Percentiles rank a stretch among this genome's conserved stretches.
These are phyloP conservation scores for Aspergillus indologenus DNA, from an alignment of 495 filamentous ascomycete genomes.

Conservation along the genomic window DNA sequence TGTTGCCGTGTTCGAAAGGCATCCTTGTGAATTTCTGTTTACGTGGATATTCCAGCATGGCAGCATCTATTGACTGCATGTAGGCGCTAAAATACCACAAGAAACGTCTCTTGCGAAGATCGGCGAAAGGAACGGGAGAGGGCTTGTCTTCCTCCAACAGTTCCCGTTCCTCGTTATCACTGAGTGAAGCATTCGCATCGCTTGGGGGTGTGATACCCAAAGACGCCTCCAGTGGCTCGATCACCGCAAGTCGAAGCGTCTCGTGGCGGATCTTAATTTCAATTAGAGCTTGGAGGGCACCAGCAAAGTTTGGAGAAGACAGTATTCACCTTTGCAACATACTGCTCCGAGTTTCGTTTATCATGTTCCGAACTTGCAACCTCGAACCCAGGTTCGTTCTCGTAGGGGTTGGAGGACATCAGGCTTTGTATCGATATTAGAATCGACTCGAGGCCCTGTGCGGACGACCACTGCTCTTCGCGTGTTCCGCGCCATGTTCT, in stretches of 20 bases:
- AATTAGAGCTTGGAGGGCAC: not conserved
- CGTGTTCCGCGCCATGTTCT: constrained; percentile 91
- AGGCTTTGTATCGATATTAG: constrained; percentile 94
- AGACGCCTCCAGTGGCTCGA: constrained; percentile 78
- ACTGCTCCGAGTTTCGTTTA: constrained; percentile 72
- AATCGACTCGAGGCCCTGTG: constrained; percentile 92
- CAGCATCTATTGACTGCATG: constrained; percentile 59
- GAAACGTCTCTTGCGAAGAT: constrained; percentile 87
- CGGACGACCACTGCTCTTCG: constrained; percentile 93
- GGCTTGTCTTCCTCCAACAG: constrained; percentile 9
- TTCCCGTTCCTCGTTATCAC: constrained; percentile 46
- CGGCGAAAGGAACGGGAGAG: constrained; percentile 71
- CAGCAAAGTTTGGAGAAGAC: not conserved
- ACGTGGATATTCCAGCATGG: constrained; percentile 48
- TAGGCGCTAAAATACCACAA: constrained; percentile 96
- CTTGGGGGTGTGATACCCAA: constrained; percentile 61
- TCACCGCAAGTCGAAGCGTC: constrained; percentile 79
- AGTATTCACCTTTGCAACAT: constrained; percentile 71
- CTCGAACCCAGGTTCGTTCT: constrained; percentile 94
- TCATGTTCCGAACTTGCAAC: constrained; percentile 63
- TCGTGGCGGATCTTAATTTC: constrained; percentile 78
- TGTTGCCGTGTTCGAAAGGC: constrained; percentile 79
- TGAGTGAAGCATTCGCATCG: constrained; percentile 28
- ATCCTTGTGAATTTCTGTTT: constrained; percentile 65
- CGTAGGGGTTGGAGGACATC: constrained; percentile 91